Evolutionary conservation across 116 monocot genomes (phyloP).

Genomic region (Dioscorea cayenensis): DNA sequence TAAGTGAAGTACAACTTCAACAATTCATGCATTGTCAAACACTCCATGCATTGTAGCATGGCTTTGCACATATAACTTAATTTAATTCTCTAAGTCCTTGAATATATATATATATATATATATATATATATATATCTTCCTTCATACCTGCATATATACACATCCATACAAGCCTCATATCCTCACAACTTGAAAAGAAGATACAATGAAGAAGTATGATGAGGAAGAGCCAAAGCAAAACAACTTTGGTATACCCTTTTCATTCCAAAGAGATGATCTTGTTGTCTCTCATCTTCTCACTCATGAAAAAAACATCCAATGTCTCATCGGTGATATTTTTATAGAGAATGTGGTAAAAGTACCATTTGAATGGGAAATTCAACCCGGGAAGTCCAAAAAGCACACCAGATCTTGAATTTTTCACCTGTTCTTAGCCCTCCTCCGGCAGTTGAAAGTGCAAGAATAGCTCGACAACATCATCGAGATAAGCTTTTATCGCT

Average conservation of each 20-base stretch:
- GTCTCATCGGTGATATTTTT: conserved; percentile 4
- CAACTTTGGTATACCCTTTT: neutral
- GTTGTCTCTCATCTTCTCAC: neutral
- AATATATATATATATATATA: no score
- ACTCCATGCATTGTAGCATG: no score
- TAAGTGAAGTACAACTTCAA: no score
- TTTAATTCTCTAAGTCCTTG: no score
- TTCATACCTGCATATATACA: no score
- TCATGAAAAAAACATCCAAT: neutral
- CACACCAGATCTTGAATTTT: neutral
- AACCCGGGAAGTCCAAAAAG: conserved; percentile 16
- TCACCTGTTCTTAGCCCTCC: conserved; percentile 11
- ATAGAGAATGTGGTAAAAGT: conserved; percentile 3
- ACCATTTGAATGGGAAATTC: conserved; percentile 13
- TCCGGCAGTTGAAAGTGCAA: conserved; percentile 6
- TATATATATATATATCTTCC: no score
- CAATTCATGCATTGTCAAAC: no score
- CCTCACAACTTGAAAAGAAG: no score
- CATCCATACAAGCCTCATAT: no score
- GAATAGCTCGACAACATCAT: neutral
- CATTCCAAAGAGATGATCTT: neutral
- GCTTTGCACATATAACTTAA: no score
- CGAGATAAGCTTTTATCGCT: no score
- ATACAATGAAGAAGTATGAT: no score
- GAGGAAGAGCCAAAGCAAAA: neutral